Percentiles rank a stretch among this genome's conserved stretches.
Evolutionary conservation across 805 yeast species (phyloP).

Genomic region (Saccharomycopsis schoenii): DNA sequence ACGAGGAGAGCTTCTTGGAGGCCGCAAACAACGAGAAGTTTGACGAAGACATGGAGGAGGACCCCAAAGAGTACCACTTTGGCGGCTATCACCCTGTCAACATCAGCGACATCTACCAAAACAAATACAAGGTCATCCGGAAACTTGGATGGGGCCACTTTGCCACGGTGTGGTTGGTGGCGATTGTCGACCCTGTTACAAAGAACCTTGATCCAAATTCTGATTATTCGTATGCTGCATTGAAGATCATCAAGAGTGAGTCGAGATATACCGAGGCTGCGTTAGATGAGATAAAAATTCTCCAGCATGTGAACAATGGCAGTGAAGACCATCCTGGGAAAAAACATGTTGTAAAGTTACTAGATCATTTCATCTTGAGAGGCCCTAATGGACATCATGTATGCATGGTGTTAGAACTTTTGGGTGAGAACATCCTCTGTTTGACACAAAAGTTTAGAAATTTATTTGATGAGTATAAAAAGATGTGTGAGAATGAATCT

Average conservation of each 20-base stretch:
- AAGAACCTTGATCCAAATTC: background rate
- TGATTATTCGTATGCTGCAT: constrained; percentile 57
- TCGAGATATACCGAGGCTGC: constrained; percentile 90
- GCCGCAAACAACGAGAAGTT: constrained; percentile 29
- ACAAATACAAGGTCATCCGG: constrained; percentile 69
- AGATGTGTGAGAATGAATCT: background rate
- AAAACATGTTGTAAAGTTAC: constrained; percentile 63
- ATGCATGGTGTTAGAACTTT: constrained; percentile 94
- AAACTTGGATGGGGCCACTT: constrained; percentile 99
- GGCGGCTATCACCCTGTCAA: constrained; percentile 96
- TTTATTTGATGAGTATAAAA: constrained; percentile 11
- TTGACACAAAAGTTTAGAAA: constrained; percentile 60
- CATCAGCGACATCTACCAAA: constrained; percentile 68
- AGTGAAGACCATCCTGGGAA: constrained; percentile 72
- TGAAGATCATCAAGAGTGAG: constrained; percentile 89
- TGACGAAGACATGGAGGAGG: constrained; percentile 61
- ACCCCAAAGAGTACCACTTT: constrained; percentile 68
- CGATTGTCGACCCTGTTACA: constrained; percentile 36
- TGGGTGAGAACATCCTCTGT: constrained; percentile 88
- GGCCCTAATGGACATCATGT: constrained; percentile 93
- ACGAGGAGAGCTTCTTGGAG: constrained; percentile 22
- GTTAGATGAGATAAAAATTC: constrained; percentile 77
- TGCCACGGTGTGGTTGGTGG: constrained; percentile 90
- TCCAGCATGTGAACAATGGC: constrained; percentile 54
- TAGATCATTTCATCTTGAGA: constrained; percentile 75